Percentiles rank a stretch among this genome's conserved stretches.
phyloP scores from a whole-genome alignment of 176 grass and related monocot species.

The maize (Zea mays) region DNA sequence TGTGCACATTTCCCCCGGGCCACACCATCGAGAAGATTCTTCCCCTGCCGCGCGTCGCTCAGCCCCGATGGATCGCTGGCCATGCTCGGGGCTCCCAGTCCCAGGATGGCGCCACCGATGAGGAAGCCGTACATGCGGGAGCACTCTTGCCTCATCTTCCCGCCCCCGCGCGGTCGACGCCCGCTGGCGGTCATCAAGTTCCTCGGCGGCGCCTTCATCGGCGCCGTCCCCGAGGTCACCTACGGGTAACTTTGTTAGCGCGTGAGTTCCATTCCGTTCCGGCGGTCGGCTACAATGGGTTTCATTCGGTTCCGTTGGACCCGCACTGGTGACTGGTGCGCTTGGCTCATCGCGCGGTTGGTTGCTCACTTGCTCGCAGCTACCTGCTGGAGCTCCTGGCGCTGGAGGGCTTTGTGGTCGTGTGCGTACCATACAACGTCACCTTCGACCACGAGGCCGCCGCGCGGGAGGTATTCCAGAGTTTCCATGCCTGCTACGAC shows the following conservation, averaged over 20 bases:
- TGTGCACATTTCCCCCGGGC: neutral
- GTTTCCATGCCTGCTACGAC: slow-evolving; percentile 81
- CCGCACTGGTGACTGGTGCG: neutral
- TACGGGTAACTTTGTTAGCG: slow-evolving; percentile 49
- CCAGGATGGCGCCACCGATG: neutral
- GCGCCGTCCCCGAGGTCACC: slow-evolving; percentile 77
- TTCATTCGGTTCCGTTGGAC: neutral
- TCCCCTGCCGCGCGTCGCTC: slow-evolving; percentile 41
- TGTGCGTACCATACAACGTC: slow-evolving; percentile 85
- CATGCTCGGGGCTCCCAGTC: neutral
- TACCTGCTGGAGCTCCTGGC: slow-evolving; percentile 82
- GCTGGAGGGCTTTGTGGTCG: slow-evolving; percentile 81
- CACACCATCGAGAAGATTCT: slow-evolving; percentile 13
- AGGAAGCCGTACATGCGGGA: slow-evolving; percentile 49
- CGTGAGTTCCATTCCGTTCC: neutral
- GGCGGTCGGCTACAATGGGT: neutral
- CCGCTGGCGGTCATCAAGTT: slow-evolving; percentile 77
- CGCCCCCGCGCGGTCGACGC: slow-evolving; percentile 53
- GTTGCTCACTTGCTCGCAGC: slow-evolving; percentile 29
- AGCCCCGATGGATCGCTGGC: slow-evolving; percentile 27
- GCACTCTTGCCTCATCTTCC: slow-evolving; percentile 70
- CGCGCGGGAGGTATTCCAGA: slow-evolving; percentile 58
- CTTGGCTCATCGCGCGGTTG: neutral
- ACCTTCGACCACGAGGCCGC: slow-evolving; percentile 92
- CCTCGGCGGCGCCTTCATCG: slow-evolving; percentile 90